Evolutionary conservation across 495 filamentous ascomycete genomes (phyloP), one percentile per base, ranked within the genome.

Genomic region (Talaromyces borbonicus): DNA sequence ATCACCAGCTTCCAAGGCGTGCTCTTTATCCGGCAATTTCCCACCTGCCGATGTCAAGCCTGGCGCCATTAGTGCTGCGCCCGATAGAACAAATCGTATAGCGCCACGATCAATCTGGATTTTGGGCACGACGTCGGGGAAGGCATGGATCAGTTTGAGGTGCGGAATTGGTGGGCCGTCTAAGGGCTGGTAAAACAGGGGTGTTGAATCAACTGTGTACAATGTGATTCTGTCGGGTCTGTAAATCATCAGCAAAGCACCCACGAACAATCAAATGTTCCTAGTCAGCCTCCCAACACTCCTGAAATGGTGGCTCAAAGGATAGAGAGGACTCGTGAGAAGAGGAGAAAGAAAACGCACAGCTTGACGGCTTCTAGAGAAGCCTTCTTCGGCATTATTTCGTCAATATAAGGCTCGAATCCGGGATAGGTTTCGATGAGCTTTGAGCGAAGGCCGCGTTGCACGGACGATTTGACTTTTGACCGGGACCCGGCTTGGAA

Each of bases 391-490:
- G 92, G 92, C 45, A 98, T 75, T 46, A 98, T 83, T 58, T 93
- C 87, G 58, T 98, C 92, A 66, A 96, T 95, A 63, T 85, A 74
- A 0, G 87, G 87, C 47, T 79, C 80, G 43, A 96, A 85, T 12
- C 84, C 73, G 1, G 92, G 92, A 67, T 90, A 95, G 35, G 87
- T 83, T 27, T 87, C 76, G 50, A 87, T 64, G 54, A 96, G 70
- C 53, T 85, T 85, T 47, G 81, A 73, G 54, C 92, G 84, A 49
- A 98, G 76, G 50, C 72, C 78, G 50, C 92, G 86, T 67, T 95
- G 88, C 32, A 85, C 87, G 14, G 90, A 95, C 54, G 90, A 95
- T 68, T 97, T 98, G 65, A 98, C 87, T 75, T 97, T 98, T 50
- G 87, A 85, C 65, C 90, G 92, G 45, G 85, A 80, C 45, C 82